Base-by-base conservation (phyloP, 108 stramenopile species). In the Epipyxis sp. region DNA sequence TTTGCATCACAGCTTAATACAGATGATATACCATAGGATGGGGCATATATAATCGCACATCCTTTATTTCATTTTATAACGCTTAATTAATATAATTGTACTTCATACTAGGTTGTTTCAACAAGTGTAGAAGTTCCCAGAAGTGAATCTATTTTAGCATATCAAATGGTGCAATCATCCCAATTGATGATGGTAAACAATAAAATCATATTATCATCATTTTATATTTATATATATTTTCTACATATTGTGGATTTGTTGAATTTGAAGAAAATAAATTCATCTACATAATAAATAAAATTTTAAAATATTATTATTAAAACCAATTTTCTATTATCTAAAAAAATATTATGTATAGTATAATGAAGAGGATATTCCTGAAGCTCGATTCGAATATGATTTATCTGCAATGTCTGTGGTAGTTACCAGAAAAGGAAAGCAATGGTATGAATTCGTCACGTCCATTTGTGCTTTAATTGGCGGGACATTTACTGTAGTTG, bases 401-500 rank as follows among this genome's bases (percentile, higher is more conserved):
- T 50, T 95, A 46, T 91, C 91, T 81, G 92, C 93, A 43, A 94
- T 94, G 91, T 90, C 92, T 80, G 93, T 95, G 0, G 88, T 89
- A 0, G 87, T 95, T 10, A 78, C 87, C 59, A 91, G 89, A 82
- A 86, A 86, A 76, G 90, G 90, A 40, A 82, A 88, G 29, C 87
- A 86, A 77, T 84, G 94, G 97, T 98, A 98, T 71, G 95, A 96
- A 58, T 98, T 96, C 78, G 61, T 96, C 59, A 98, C 95, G 0
- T 92, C 89, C 78, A 77, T 98, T 69, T 91, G 91, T 79, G 97
- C 97, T 46, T 95, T 96, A 72, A 93, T 98, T 57, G 97, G 97
- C 65, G 97, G 97, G 42, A 95, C 95, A n/a, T 98, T 95, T 80
- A 98, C 97, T 20, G 94, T 95, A 0, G 79, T 98, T 44, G 97